Conservation (phyloP, 805 yeast genomes). For the baker's yeast (Saccharomyces cerevisiae) region DNA sequence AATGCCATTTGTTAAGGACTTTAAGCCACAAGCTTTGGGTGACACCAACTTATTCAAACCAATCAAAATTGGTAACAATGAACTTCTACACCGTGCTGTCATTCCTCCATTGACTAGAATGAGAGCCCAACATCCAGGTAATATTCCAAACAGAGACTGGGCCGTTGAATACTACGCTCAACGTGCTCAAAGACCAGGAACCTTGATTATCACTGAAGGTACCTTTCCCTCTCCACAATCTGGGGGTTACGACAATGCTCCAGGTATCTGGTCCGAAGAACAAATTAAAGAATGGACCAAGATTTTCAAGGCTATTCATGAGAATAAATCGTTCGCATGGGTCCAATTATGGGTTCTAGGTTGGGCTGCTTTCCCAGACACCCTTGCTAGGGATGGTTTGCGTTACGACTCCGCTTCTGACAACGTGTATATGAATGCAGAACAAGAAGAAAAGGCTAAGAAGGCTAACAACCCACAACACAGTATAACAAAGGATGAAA, state of each 20-base stretch:
- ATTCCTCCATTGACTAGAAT: conserved; percentile 41
- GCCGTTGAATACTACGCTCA: conserved; percentile 47
- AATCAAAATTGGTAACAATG: conserved; percentile 35
- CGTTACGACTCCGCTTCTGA: conserved; percentile 37
- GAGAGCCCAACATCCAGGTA: conserved; percentile 34
- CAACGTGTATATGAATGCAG: conserved; percentile 30
- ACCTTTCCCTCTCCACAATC: conserved; percentile 38
- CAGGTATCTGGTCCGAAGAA: conserved; percentile 43
- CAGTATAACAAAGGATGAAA: conserved; percentile 28
- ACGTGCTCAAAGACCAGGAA: conserved; percentile 48
- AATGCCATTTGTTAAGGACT: conserved; percentile 21
- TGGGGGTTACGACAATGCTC: conserved; percentile 39
- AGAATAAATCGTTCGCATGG: conserved; percentile 38
- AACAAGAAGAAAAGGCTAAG: conserved; percentile 29
- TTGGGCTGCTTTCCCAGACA: conserved; percentile 35
- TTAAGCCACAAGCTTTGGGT: conserved; percentile 22
- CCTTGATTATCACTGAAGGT: conserved; percentile 55
- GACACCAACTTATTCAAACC: conserved; percentile 38
- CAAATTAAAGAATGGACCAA: conserved; percentile 45
- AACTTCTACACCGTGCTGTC: conserved; percentile 33
- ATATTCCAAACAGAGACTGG: conserved; percentile 37
- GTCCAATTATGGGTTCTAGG: conserved; percentile 48
- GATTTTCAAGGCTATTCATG: conserved; percentile 43
- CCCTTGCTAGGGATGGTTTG: conserved; percentile 31
- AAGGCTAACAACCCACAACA: conserved; percentile 29